phyloP scores from a whole-genome alignment of 768 basidiomycete species.

The Mycena albidolilacea region DNA sequence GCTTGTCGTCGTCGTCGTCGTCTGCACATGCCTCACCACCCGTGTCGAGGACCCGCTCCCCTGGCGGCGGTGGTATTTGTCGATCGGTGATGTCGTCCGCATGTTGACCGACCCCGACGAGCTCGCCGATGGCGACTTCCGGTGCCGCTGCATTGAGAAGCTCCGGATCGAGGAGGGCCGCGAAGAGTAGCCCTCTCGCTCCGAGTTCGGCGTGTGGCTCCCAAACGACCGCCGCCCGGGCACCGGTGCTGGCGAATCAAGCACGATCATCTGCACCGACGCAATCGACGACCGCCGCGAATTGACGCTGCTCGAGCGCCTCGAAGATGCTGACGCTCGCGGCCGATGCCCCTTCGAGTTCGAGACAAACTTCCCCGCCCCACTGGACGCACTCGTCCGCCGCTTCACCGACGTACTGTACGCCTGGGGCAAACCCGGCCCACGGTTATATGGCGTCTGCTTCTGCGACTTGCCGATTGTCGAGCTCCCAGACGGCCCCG shows the following conservation, averaged over 20 bases:
- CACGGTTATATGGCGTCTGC: slow-evolving; percentile 25
- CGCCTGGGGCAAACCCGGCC: slow-evolving; percentile 27
- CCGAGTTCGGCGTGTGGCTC: slow-evolving; percentile 90
- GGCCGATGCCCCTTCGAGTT: slow-evolving; percentile 65
- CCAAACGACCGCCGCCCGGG: slow-evolving; percentile 81
- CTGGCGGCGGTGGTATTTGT: slow-evolving; percentile 82
- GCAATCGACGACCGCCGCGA: slow-evolving; percentile 78
- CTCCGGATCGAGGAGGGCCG: slow-evolving; percentile 92
- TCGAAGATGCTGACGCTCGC: slow-evolving; percentile 83
- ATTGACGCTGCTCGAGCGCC: slow-evolving; percentile 93
- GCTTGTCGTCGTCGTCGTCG: slow-evolving; percentile 47
- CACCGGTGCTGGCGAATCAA: slow-evolving; percentile 72
- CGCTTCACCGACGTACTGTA: slow-evolving; percentile 62
- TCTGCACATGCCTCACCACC: slow-evolving; percentile 77
- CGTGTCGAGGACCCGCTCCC: slow-evolving; percentile 89
- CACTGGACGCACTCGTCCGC: slow-evolving; percentile 59
- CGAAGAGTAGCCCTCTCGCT: slow-evolving; percentile 83
- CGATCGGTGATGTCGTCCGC: slow-evolving; percentile 84
- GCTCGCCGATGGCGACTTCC: slow-evolving; percentile 83
- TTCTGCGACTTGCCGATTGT: slow-evolving; percentile 13
- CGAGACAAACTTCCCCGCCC: slow-evolving; percentile 45
- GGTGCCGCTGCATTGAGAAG: slow-evolving; percentile 74
- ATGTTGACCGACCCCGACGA: slow-evolving; percentile 78
- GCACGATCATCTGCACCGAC: slow-evolving; percentile 63
- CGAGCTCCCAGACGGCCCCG: slow-evolving; percentile 48